A percentile compares a stretch with the other conserved stretches of the same genome.
Evolutionary conservation across 2,329 filamentous ascomycete genomes (phyloP).

Genomic region (Fonsecaea multimorphosa): DNA sequence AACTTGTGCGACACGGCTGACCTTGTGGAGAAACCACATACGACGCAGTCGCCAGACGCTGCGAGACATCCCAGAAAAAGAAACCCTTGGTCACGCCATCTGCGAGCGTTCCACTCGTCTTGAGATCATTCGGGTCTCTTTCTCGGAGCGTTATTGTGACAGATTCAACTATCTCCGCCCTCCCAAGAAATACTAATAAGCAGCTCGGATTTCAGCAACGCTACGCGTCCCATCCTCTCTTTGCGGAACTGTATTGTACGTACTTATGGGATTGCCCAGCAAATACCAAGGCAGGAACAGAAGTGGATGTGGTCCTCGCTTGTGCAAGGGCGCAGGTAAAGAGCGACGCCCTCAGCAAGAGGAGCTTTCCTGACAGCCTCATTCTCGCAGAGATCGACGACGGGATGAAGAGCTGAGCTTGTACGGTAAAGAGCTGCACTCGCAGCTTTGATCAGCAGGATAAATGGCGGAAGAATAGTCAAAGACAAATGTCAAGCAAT

Average conservation of each 20-base stretch:
- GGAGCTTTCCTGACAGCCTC: conserved; percentile 59
- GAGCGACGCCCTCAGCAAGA: conserved; percentile 56
- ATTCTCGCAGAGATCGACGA: background rate
- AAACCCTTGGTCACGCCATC: conserved; percentile 28
- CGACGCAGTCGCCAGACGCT: conserved; percentile 42
- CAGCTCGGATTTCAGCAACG: conserved; percentile 31
- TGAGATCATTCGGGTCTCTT: conserved; percentile 57
- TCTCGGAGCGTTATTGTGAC: conserved; percentile 64
- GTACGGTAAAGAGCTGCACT: background rate
- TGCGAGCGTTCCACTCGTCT: conserved; percentile 57
- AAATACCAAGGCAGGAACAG: conserved; percentile 55
- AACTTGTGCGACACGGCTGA: background rate
- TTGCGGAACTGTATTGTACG: background rate
- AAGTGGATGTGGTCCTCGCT: conserved; percentile 57
- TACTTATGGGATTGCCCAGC: conserved; percentile 52
- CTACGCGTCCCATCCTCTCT: background rate
- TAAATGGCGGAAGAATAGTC: background rate
- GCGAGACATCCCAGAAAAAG: conserved; percentile 34
- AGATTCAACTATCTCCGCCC: conserved; percentile 47
- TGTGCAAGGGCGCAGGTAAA: conserved; percentile 56
- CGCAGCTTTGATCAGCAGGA: background rate
- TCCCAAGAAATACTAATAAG: conserved; percentile 56
- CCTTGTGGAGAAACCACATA: conserved; percentile 42
- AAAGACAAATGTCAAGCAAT: background rate
- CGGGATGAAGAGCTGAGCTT: background rate